Evolutionary conservation across 768 basidiomycete genomes (phyloP).

Genomic region (Pholiota microspora): DNA sequence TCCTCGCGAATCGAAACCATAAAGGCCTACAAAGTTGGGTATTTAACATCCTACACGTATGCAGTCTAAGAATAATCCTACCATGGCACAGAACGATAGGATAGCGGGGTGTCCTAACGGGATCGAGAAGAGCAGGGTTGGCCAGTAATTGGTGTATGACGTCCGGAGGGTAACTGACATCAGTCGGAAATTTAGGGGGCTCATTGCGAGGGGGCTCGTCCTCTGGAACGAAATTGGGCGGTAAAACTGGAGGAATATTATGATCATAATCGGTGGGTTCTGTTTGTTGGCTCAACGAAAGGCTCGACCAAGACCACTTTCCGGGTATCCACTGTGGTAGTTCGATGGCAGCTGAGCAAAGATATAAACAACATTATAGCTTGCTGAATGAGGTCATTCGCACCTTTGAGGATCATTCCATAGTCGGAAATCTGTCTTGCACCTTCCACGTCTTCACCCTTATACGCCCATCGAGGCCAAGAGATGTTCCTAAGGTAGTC

Average conservation of each 20-base stretch:
- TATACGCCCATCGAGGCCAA: constrained; percentile 29
- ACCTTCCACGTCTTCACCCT: constrained; percentile 4
- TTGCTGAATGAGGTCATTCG: neutral
- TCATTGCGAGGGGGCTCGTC: constrained; percentile 11
- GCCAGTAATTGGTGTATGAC: constrained; percentile 68
- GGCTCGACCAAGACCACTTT: constrained; percentile 26
- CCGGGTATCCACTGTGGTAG: constrained; percentile 21
- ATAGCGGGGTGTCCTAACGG: constrained; percentile 75
- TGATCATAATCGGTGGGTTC: neutral
- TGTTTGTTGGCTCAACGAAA: constrained; percentile 9
- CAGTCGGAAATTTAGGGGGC: constrained; percentile 33
- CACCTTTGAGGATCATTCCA: constrained; percentile 12
- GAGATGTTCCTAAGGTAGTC: constrained; percentile 2
- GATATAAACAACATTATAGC: neutral
- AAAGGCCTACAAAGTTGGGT: constrained; percentile 62
- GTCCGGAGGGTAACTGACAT: constrained; percentile 32
- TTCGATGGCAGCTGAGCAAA: constrained; percentile 11
- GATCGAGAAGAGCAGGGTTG: constrained; percentile 78
- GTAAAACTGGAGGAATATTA: constrained; percentile 11
- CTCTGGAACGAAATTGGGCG: constrained; percentile 15
- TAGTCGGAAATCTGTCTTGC: neutral
- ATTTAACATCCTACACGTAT: neutral
- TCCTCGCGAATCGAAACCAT: constrained; percentile 92
- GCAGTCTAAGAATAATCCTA: constrained; percentile 30
- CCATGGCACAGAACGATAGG: constrained; percentile 97